Evolutionary conservation across 768 basidiomycete species (phyloP), one percentile per base, ranked within the genome.

Genomic region (Hygrocybe punicea): DNA sequence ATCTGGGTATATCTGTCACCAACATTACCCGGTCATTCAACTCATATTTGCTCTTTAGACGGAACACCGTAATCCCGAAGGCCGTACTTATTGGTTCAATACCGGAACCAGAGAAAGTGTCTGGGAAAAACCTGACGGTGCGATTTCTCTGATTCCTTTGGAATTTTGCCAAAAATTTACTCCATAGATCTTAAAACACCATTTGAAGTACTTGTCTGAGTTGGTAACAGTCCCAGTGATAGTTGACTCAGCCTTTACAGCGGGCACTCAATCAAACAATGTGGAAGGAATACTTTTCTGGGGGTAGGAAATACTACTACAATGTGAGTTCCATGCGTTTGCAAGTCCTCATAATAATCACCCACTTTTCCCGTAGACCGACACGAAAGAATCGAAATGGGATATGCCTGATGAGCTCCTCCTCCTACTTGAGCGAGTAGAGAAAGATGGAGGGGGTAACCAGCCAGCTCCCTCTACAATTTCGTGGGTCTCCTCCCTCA

Each of bases 1-100:
- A 29, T 29, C 29, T 29, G 29, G 29, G 29, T 29, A 29, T 29
- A 29, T 29, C 29, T 29, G 8, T 8, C 29, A 29, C 4, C 29
- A 8, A 29, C 29, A 29, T 8, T 29, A 29, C 29, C 29, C 29
- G 4, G 29, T 29, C 8, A 8, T 29, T 8, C 29, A 29, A 29
- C 8, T 29, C 29, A 29, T 29, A 29, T 29, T 29, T 29, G 39
- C 58, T 34, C 17, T 19, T 1, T 60, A 95, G 93, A 93, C 91
- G 2, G 94, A 96, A 68, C 92, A 97, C 73, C 86, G 90, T 34
- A 96, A 95, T 73, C 86, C 91, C 2, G 96, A 97, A 67, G 94
- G 94, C n/a, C 80, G 93, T n/a, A 93, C 91, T 0, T 98, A 98
- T 67, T 98, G 95, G 95, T 94, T 93, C 73, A 94, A 97, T 68